phyloP scores from a whole-genome alignment of 345 rosid genomes.

The Hibiscus mutabilis region DNA sequence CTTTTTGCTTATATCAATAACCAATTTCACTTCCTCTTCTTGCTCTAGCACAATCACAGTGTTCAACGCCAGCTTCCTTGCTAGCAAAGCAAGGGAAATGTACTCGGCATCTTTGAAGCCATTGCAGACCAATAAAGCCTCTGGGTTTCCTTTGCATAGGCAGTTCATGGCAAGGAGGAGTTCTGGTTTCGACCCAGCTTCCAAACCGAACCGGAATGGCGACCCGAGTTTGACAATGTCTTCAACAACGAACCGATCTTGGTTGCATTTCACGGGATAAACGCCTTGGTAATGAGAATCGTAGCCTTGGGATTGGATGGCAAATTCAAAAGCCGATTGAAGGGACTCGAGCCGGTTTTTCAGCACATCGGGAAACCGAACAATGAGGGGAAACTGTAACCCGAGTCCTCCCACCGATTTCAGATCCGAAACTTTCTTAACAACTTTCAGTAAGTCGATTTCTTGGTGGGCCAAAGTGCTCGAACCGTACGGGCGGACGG shows the following conservation, averaged over 20 bases:
- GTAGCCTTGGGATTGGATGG: slow-evolving; percentile 52
- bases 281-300: slow-evolving; percentile 82
- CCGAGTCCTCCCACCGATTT: slow-evolving; percentile 72
- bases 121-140: slow-evolving; percentile 72
- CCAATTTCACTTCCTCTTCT: slow-evolving; percentile 84
- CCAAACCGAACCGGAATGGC: slow-evolving; percentile 75
- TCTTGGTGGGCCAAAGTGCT: slow-evolving; percentile 69
- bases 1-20: slow-evolving; percentile 56
- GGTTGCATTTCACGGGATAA: slow-evolving; percentile 94
- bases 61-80: slow-evolving; percentile 61
- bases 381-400: slow-evolving; percentile 66
- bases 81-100: slow-evolving; percentile 64
- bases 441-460: slow-evolving; percentile 67
- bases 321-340: slow-evolving; percentile 65
- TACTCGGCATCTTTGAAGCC: slow-evolving; percentile 88
- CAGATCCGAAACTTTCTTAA: slow-evolving; percentile 74
- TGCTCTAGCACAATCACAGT: slow-evolving; percentile 85
- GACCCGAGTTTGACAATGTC: slow-evolving; percentile 78
- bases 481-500: slow-evolving; percentile 62
- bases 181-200: slow-evolving; percentile 96
- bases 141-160: slow-evolving; percentile 62
- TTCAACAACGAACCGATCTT: slow-evolving; percentile 79
- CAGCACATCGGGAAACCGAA: slow-evolving; percentile 74
- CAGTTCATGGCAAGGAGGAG: slow-evolving; percentile 87
- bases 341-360: slow-evolving; percentile 77